phyloP scores from a whole-genome alignment of 805 yeast species.

The Candida pseudofarinosa region DNA sequence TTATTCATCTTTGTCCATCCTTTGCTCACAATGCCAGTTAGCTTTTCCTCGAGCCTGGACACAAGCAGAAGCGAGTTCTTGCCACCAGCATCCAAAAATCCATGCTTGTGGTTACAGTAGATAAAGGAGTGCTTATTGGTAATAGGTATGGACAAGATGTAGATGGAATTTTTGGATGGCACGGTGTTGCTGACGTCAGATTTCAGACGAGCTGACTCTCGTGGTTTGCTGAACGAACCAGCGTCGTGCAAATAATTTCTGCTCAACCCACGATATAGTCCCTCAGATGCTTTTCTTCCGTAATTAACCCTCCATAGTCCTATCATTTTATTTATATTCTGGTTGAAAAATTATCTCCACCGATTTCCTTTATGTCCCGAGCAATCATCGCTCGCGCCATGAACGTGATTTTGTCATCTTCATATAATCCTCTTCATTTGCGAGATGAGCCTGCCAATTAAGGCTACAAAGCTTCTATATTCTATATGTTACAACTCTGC shows the following conservation, averaged over 20 bases:
- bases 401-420: background rate
- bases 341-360: background rate
- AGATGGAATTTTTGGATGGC: slow-evolving; percentile 41
- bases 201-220: background rate
- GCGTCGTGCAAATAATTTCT: background rate
- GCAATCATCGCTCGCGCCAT: background rate
- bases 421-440: no score
- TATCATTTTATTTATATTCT: background rate
- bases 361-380: background rate
- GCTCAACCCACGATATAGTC: background rate
- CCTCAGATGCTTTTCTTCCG: background rate
- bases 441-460: no score
- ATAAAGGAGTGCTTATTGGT: slow-evolving; percentile 58
- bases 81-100: slow-evolving; percentile 22
- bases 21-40: slow-evolving; percentile 46
- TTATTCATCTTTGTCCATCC: slow-evolving; percentile 61
- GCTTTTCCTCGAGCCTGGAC: slow-evolving; percentile 43
- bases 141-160: slow-evolving; percentile 69
- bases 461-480: no score
- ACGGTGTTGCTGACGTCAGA: slow-evolving; percentile 1
- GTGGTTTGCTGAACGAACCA: background rate
- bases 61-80: slow-evolving; percentile 23
- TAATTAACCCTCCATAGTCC: background rate
- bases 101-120: slow-evolving; percentile 58
- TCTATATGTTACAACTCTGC: no score